Conservation (phyloP, 306 rosid species). For the Cicer pinnatifidum region DNA sequence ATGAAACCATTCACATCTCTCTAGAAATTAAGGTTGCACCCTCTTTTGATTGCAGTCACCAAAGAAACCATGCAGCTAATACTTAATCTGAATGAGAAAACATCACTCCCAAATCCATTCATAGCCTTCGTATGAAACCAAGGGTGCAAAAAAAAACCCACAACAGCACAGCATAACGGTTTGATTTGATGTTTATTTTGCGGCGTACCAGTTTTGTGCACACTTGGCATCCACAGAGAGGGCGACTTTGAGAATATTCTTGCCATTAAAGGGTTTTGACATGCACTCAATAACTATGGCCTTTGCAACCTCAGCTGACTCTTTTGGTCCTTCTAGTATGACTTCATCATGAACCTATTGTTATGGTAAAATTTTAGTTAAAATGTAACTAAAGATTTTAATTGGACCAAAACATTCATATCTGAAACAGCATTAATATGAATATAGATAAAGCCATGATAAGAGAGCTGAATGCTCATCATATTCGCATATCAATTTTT, state of each 20-base stretch:
- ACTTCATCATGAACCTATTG: slow-evolving; percentile 95
- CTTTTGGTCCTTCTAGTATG: slow-evolving; percentile 93
- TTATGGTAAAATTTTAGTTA: slow-evolving; percentile 21
- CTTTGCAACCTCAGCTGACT: slow-evolving; percentile 83
- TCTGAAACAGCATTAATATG: background rate
- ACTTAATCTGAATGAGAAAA: slow-evolving; percentile 35
- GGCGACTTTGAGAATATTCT: slow-evolving; percentile 74
- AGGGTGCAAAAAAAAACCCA: slow-evolving; percentile 9
- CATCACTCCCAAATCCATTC: slow-evolving; percentile 23
- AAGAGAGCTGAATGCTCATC: slow-evolving; percentile 5
- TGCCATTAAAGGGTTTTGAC: slow-evolving; percentile 81
- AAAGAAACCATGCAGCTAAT: slow-evolving; percentile 25
- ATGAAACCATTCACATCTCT: slow-evolving; percentile 2
- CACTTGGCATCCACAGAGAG: slow-evolving; percentile 89
- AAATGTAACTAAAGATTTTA: slow-evolving; percentile 13
- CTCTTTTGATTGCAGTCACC: slow-evolving; percentile 37
- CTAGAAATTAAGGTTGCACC: slow-evolving; percentile 23
- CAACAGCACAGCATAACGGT: background rate
- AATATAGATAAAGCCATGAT: background rate
- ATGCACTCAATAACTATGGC: slow-evolving; percentile 87
- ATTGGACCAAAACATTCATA: slow-evolving; percentile 24
- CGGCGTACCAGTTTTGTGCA: slow-evolving; percentile 87
- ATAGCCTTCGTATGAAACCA: slow-evolving; percentile 21
- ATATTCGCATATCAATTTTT: background rate
- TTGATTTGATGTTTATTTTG: slow-evolving; percentile 53